Conservation (phyloP, 306 rosid genomes). For the Lablab purpureus region DNA sequence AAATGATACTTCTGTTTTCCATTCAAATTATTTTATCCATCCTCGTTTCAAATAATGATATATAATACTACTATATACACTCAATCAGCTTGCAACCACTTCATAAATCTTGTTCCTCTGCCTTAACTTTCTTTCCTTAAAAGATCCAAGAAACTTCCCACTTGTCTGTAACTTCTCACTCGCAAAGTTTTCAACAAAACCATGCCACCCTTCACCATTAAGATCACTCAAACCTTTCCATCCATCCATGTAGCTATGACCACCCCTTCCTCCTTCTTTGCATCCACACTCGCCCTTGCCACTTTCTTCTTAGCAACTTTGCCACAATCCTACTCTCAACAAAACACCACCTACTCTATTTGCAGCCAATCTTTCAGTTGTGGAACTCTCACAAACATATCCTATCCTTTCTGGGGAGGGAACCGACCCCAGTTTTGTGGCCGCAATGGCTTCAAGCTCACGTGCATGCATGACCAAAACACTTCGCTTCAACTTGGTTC, state of each 20-base stretch:
- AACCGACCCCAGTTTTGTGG: constrained; percentile 45
- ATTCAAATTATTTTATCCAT: neutral
- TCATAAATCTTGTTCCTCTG: neutral
- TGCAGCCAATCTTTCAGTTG: constrained; percentile 49
- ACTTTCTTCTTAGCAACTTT: constrained; percentile 41
- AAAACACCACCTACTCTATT: constrained; percentile 22
- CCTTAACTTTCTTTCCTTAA: neutral
- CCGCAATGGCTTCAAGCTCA: constrained; percentile 39
- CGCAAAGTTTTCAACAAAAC: neutral
- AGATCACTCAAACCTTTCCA: neutral
- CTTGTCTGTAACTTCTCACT: neutral
- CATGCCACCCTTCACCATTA: neutral
- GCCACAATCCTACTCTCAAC: constrained; percentile 46
- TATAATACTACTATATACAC: neutral
- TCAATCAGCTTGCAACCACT: neutral
- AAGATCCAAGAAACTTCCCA: neutral
- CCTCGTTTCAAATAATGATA: neutral
- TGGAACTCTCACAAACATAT: constrained; percentile 42
- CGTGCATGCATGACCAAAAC: constrained; percentile 37
- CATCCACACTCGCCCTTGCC: neutral
- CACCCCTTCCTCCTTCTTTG: constrained; percentile 29
- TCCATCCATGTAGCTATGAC: neutral
- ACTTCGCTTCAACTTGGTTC: constrained; percentile 43
- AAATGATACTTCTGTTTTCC: constrained; percentile 11
- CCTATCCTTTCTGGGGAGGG: constrained; percentile 53